Base-by-base conservation (phyloP, 2,329 filamentous ascomycete genomes). In the Alternaria atra region DNA sequence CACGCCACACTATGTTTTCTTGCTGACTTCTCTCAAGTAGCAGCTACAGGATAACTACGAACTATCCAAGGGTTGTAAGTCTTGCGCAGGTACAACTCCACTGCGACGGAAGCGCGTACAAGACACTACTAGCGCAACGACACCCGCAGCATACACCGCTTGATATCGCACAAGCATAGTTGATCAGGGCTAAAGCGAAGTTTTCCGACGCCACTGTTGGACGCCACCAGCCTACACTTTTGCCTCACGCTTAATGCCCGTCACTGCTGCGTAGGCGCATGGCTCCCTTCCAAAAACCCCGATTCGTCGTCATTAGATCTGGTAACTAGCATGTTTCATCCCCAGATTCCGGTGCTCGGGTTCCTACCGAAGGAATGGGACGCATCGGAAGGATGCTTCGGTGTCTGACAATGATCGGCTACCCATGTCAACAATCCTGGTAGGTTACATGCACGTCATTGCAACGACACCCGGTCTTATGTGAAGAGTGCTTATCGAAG, bases 351-450 rank as follows among this genome's bases (percentile, higher is more conserved):
- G 53, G 60, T 52, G 34, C 52, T 27, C 60, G 60, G 56, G 39
- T 29, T 46, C 25, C 39, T n/a, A 25, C 51, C 54, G 58, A 30
- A 54, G 53, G 56, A 52, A 60, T 51, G 60, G 56, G 52, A 50
- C 63, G 62, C 30, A 39, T 44, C 55, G 51, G 52, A 48, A 46
- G 40, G 54, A 55, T 44, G 58, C 53, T 48, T 52, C 42, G 25
- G 17, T 63, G 40, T 64, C 30, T 48, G 39, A 58, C 53, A 54
- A 42, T 34, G 27, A 55, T 61, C 58, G 58, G 55, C 51, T 55
- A 66, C 53, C 58, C 61, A 60, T 66, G 64, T 62, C 46, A 20
- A 55, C 29, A 34, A 64, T 42, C 64, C 64, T 55, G 44, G 61
- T 61, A 40, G 20, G 40, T 20, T 46, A 44, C 53, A 57, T 51